These are phyloP conservation scores for Ceratobasidium sp. DNA, from an alignment of 1,284 basidiomycete species.

Conservation along the genomic window DNA sequence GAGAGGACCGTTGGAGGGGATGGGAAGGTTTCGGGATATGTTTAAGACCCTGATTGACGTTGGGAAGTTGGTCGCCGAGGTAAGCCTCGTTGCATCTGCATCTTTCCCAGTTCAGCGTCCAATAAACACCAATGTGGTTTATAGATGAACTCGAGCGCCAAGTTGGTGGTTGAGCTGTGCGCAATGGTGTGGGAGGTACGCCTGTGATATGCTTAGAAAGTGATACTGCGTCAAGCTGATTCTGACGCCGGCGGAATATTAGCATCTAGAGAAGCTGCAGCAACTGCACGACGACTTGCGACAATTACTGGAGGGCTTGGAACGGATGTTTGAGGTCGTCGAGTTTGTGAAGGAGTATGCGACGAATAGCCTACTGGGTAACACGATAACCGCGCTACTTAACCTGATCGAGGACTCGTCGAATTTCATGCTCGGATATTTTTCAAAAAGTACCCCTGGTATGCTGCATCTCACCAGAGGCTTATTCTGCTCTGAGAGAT, in stretches of 20 bases:
- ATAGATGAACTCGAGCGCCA: constrained; percentile 7
- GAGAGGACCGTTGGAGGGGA: neutral
- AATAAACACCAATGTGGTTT: no score
- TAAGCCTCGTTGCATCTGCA: neutral
- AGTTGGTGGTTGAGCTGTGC: neutral
- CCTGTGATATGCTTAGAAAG: neutral
- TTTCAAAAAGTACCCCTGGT: neutral
- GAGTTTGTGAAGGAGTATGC: neutral
- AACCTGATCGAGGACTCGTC: constrained; percentile 16
- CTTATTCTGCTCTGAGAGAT: neutral
- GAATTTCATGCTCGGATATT: neutral
- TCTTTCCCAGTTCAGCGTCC: neutral
- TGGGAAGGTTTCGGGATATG: neutral
- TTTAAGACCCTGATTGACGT: neutral
- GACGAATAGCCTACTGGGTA: neutral
- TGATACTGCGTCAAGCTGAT: neutral
- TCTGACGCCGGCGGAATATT: neutral
- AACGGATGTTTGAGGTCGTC: neutral
- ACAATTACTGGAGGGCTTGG: neutral
- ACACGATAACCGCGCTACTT: neutral
- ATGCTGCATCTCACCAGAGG: neutral
- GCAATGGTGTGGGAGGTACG: constrained; percentile 5
- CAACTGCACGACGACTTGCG: neutral
- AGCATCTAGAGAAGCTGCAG: constrained; percentile 14
- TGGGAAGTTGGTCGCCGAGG: neutral